Base-by-base conservation (phyloP, 495 filamentous ascomycete genomes). In the Aspergillus panamensis region DNA sequence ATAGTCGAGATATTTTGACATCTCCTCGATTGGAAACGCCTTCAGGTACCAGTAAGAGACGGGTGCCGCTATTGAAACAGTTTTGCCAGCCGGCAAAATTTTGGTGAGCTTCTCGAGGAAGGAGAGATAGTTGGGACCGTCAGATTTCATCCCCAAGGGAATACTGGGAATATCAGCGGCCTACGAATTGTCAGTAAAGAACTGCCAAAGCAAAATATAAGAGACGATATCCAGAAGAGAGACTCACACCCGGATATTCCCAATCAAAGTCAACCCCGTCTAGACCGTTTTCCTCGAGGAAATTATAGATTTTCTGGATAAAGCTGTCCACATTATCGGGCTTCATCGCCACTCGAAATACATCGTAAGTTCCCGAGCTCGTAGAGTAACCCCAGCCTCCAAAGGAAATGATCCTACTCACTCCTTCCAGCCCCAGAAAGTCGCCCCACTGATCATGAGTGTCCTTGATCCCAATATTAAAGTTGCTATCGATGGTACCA, bases 341-440 rank as follows among this genome's bases (percentile, higher is more conserved):
- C 1, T 16, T 62, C 20, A 76, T 67, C 14, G 52, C 76, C 0
- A 73, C 56, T 3, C 79, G 71, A 35, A 80, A 69, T 29, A 78
- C 69, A 12, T 58, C 47, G 47, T 65, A 78, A 3, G 72, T 73
- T 10, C 51, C 56, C 1, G 59, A 51, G 21, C 66, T 62, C 0
- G 76, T 79, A 1, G 70, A 75, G 50, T 75, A 79, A 0, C 51
- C 61, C 79, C 79, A 81, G 3, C 79, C 80, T 9, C 80, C 80
- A 53, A 82, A 69, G 0, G 74, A 76, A 1, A 81, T 9, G 39
- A 82, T 70, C 12, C 59, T 58, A 48, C 76, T 77, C 8, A 69
- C 37, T 0, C 40, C 59, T 13, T 39, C 50, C 37, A 72, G 29
- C 0, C 43, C 13, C 10, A 57, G 53, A 55, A 77, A 75, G 21